Percentiles rank a stretch among this genome's conserved stretches.
Conservation (phyloP, 495 filamentous ascomycete genomes). For the Lindgomyces ingoldianus region DNA sequence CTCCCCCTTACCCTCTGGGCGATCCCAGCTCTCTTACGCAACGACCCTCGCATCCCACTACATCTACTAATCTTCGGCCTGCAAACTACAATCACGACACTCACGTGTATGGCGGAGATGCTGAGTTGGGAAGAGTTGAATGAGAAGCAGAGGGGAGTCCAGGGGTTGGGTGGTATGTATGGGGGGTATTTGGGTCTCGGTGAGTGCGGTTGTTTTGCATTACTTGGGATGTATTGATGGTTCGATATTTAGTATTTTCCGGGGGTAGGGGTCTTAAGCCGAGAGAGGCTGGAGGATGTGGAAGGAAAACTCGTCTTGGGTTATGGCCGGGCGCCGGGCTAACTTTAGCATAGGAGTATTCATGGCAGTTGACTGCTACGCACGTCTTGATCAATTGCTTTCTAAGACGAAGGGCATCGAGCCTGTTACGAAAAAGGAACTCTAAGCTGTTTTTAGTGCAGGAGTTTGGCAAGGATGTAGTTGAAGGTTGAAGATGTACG, state of each 20-base stretch:
- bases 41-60: conserved; percentile 60
- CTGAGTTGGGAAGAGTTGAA: conserved; percentile 44
- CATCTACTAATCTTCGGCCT: conserved; percentile 68
- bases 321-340: no score
- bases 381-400: conserved; percentile 43
- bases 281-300: no score
- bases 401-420: conserved; percentile 5
- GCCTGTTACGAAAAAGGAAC: conserved; percentile 24
- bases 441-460: neutral
- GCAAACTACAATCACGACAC: conserved; percentile 71
- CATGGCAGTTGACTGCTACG: conserved; percentile 60
- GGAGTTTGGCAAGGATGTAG: neutral
- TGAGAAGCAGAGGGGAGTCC: conserved; percentile 49
- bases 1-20: conserved; percentile 69
- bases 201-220: conserved; percentile 50
- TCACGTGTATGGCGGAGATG: conserved; percentile 65
- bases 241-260: no score
- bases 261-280: no score
- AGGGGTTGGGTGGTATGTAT: conserved; percentile 63
- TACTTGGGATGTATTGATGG: no score
- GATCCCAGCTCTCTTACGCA: conserved; percentile 52
- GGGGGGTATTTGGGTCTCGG: conserved; percentile 72
- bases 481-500: neutral
- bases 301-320: no score
- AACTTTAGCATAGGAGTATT: conserved; percentile 49